A percentile compares a stretch with the other conserved stretches of the same genome.
Conservation (phyloP, 1,284 basidiomycete species). For the Chalciporus sp. region DNA sequence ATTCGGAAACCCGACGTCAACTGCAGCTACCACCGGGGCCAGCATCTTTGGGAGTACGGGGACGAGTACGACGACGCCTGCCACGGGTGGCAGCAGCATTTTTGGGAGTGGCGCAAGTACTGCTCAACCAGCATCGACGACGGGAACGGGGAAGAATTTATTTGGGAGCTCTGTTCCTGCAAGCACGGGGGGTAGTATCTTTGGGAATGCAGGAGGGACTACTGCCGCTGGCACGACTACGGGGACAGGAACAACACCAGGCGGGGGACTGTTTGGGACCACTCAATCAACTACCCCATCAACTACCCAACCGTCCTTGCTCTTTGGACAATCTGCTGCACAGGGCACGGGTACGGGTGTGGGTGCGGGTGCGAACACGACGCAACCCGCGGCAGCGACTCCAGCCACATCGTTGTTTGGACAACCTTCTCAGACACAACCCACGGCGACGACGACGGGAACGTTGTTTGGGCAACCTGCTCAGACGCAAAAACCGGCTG, state of each 20-base stretch:
- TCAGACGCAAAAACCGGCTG: neutral
- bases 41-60: conserved; percentile 16
- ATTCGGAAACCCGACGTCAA: conserved; percentile 22
- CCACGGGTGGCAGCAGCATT: conserved; percentile 9
- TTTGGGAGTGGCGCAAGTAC: conserved; percentile 22
- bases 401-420: too few species aligned
- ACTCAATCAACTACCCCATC: conserved; percentile 15
- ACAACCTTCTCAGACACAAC: too few species aligned
- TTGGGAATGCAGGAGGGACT: conserved; percentile 12
- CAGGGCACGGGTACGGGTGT: conserved; percentile 8
- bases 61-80: conserved; percentile 6
- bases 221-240: neutral
- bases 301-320: conserved; percentile 13
- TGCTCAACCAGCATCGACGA: conserved; percentile 5
- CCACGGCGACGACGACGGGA: too few species aligned
- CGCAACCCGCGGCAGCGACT: too few species aligned
- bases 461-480: too few species aligned
- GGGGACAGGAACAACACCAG: conserved; percentile 3
- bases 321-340: conserved; percentile 35
- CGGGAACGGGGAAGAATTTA: conserved; percentile 18
- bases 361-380: neutral
- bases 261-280: conserved; percentile 22
- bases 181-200: conserved; percentile 20
- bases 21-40: conserved; percentile 4
- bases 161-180: conserved; percentile 24